phyloP scores from a whole-genome alignment of 1,284 basidiomycete genomes.

The Pseudozyma hubeiensis region DNA sequence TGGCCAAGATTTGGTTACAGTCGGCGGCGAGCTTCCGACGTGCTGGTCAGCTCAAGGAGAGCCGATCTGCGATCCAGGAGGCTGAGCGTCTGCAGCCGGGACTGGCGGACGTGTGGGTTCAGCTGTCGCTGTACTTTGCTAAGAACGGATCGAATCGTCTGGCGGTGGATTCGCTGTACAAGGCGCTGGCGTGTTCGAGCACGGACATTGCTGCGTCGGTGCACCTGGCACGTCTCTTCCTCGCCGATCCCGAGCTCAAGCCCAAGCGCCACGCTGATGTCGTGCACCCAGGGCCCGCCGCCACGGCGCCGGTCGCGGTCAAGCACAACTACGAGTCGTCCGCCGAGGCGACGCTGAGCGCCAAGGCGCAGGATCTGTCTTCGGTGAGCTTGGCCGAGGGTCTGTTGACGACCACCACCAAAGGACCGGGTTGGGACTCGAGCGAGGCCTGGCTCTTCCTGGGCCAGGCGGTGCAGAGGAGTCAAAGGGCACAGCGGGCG shows the following conservation, averaged over 20 bases:
- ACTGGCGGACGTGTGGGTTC: conserved; percentile 92
- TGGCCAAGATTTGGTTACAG: conserved; percentile 92
- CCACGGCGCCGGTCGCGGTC: not conserved
- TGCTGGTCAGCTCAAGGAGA: conserved; percentile 87
- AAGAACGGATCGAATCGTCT: conserved; percentile 29
- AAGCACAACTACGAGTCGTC: conserved; percentile 24
- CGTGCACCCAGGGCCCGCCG: not conserved
- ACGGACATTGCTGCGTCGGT: conserved; percentile 60
- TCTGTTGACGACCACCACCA: conserved; percentile 56
- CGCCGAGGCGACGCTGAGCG: conserved; percentile 46
- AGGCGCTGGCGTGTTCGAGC: conserved; percentile 62
- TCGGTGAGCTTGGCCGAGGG: conserved; percentile 63
- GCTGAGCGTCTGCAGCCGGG: conserved; percentile 88
- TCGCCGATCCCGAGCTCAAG: conserved; percentile 48
- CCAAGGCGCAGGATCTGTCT: conserved; percentile 47
- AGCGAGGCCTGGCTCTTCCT: conserved; percentile 66
- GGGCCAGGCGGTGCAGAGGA: conserved; percentile 51
- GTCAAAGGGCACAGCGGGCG: conserved; percentile 40
- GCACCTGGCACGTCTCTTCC: conserved; percentile 63
- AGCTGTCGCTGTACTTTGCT: conserved; percentile 70
- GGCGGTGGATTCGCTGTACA: conserved; percentile 65
- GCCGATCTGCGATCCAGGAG: conserved; percentile 90
- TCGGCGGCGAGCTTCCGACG: conserved; percentile 92
- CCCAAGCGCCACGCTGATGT: conserved; percentile 22
- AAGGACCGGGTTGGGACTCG: conserved; percentile 54